phyloP scores from a whole-genome alignment of 129 eudicot genomes.

The Artemisia tridentata region DNA sequence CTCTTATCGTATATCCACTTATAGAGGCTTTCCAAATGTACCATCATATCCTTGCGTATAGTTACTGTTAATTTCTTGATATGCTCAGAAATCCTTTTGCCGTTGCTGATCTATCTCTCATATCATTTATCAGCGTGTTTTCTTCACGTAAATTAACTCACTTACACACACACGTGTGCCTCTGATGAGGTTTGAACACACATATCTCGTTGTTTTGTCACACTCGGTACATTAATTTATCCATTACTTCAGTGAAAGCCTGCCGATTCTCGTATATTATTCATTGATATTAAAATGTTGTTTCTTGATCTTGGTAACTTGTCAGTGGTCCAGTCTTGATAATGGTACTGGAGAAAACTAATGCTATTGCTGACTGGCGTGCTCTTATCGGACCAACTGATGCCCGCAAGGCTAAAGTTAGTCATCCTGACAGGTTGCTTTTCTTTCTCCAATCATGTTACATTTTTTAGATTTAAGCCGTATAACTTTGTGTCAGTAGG shows the following conservation, averaged over 20 bases:
- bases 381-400: slow-evolving; percentile 65
- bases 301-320: slow-evolving; percentile 15
- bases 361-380: slow-evolving; percentile 83
- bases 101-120: neutral
- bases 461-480: slow-evolving; percentile 2
- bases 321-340: slow-evolving; percentile 80
- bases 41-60: slow-evolving; percentile 7
- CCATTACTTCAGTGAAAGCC: neutral
- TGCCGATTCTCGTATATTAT: neutral
- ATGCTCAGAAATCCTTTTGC: slow-evolving; percentile 3
- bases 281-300: neutral
- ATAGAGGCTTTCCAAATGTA: neutral
- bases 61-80: slow-evolving; percentile 7
- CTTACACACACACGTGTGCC: too few species aligned
- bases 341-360: slow-evolving; percentile 76
- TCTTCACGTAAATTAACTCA: too few species aligned
- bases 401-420: slow-evolving; percentile 65
- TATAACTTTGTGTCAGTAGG: too few species aligned
- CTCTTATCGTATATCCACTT: neutral
- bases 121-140: neutral
- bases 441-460: neutral
- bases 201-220: too few species aligned
- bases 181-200: too few species aligned
- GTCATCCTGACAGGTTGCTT: slow-evolving; percentile 70
- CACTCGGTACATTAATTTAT: neutral